Percentiles rank a stretch among this genome's conserved stretches.
phyloP scores from a whole-genome alignment of 1,139 yeast species.

The Debaryomycetaceae sp. region DNA sequence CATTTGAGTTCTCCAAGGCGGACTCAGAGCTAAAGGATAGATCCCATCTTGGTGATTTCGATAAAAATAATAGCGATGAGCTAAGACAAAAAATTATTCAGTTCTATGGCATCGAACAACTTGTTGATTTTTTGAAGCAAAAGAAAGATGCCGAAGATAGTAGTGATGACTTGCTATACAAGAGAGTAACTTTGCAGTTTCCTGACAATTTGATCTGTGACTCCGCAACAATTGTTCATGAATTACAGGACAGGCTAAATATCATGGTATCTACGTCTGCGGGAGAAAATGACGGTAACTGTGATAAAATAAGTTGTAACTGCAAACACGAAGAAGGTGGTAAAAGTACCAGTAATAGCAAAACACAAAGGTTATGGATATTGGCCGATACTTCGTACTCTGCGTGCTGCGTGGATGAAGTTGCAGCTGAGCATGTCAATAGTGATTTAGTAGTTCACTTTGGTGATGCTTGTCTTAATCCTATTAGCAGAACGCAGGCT shows the following conservation, averaged over 20 bases:
- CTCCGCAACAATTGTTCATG: constrained; percentile 65
- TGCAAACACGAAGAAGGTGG: background rate
- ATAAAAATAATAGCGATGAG: constrained; percentile 18
- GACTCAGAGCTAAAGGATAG: constrained; percentile 26
- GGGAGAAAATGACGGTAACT: background rate
- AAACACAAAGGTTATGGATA: constrained; percentile 52
- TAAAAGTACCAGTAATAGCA: background rate
- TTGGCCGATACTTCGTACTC: constrained; percentile 96
- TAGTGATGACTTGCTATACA: constrained; percentile 25
- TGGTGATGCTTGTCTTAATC: constrained; percentile 91
- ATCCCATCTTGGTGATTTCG: constrained; percentile 28
- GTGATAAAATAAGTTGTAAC: background rate
- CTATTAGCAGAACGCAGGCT: constrained; percentile 68
- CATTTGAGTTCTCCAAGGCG: constrained; percentile 43
- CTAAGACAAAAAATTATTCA: constrained; percentile 31
- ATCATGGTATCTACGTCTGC: constrained; percentile 2
- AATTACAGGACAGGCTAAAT: constrained; percentile 33
- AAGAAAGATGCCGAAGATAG: constrained; percentile 6
- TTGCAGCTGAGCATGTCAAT: constrained; percentile 89
- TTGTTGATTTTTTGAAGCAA: constrained; percentile 36
- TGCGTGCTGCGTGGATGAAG: constrained; percentile 94
- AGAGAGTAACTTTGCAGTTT: constrained; percentile 76
- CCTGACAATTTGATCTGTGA: constrained; percentile 81
- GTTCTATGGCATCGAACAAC: constrained; percentile 52
- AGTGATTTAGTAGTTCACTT: constrained; percentile 88